phyloP scores from a whole-genome alignment of 352 stramenopile genomes.

The Phytophthora hybrid region DNA sequence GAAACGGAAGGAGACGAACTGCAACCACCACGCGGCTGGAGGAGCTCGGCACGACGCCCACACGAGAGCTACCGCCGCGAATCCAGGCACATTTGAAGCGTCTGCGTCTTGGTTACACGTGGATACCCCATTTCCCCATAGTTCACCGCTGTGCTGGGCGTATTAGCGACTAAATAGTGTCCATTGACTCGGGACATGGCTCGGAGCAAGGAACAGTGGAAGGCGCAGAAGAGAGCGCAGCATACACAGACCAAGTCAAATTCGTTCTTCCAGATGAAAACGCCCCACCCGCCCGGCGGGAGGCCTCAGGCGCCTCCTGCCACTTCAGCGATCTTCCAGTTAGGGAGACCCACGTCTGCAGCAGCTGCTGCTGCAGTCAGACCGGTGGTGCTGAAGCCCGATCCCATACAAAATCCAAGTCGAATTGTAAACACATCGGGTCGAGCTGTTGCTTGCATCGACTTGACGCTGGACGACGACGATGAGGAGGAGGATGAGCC shows the following conservation, averaged over 20 bases:
- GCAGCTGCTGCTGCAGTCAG: background rate
- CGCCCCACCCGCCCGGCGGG: background rate
- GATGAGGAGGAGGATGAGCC: constrained; percentile 59
- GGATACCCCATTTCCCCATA: constrained; percentile 12
- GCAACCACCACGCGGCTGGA: constrained; percentile 2
- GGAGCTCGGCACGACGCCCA: constrained; percentile 10
- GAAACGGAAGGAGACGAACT: constrained; percentile 7
- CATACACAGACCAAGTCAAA: constrained; percentile 24
- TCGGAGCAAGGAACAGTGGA: constrained; percentile 52
- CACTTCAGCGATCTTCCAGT: constrained; percentile 24
- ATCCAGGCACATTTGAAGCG: background rate
- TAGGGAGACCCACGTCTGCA: constrained; percentile 6
- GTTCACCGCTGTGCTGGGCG: background rate
- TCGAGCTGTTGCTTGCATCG: constrained; percentile 43
- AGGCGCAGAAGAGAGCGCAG: constrained; percentile 38
- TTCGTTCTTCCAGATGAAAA: constrained; percentile 26
- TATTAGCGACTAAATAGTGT: constrained; percentile 11
- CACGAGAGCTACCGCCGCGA: background rate
- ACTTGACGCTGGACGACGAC: constrained; percentile 66
- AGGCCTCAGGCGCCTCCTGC: constrained; percentile 9
- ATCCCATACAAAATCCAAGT: constrained; percentile 20
- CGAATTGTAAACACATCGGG: background rate
- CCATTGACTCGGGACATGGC: constrained; percentile 26
- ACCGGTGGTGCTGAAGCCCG: constrained; percentile 17
- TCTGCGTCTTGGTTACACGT: constrained; percentile 14